Base-by-base conservation (phyloP, 805 yeast species). In the Zygotorulaspora sp. region DNA sequence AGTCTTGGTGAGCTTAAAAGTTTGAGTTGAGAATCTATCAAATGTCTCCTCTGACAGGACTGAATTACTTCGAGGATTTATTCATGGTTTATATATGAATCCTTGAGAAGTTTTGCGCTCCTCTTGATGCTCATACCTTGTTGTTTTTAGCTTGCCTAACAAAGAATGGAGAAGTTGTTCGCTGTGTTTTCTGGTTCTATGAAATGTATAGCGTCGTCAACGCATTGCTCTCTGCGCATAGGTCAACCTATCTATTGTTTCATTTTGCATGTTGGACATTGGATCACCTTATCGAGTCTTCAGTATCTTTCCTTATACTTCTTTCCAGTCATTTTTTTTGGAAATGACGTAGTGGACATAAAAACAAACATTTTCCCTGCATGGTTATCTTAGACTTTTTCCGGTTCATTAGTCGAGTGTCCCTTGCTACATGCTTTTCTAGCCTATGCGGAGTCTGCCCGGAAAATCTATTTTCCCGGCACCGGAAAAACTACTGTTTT, bases 401-500 rank as follows among this genome's bases (percentile, higher is more conserved):
- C 14, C 30, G 17, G 30, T 11, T 26, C 12, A 4, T 5, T 5
- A 10, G n/a, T 14, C 14, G 5, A 12, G n/a, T 17, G 26, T 17
- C 11, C 4, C 16, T 14, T 10, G 16, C 15, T 26, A 14, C 30
- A 26, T 11, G 10, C 14, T 17, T 11, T n/a, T 12, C 17, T 14
- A n/a, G 17, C 30, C 10, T 10, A 10, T 9, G 16, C 30, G 30
- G 30, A 26, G 30, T 26, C 30, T 26, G 17, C 11, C 11, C 30
- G 30, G 30, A 26, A 26, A 26, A 26, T n/a, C 14, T 21, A 7
- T 21, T 21, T 21, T 21, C 10, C 23, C 30, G 30, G 10, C 15
- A 26, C 30, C 30, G 30, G 30, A 26, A 26, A 12, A 26, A 26
- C 30, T 21, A 21, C 23, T 10, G n/a, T n/a, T n/a, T 23, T 23